phyloP scores from a whole-genome alignment of 306 rosid genomes.

The Biancaea sappan region DNA sequence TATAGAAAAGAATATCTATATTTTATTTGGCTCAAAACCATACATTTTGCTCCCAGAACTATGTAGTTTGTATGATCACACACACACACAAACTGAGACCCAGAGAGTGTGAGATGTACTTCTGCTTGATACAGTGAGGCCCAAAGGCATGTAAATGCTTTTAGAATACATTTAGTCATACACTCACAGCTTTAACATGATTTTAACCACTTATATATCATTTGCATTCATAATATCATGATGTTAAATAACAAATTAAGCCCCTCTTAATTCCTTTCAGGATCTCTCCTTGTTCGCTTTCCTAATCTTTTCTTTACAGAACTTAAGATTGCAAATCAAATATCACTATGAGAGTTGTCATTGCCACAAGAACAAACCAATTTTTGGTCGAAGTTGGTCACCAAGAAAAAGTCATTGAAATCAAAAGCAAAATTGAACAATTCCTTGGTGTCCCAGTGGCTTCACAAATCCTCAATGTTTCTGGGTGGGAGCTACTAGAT shows the following conservation, averaged over 20 bases:
- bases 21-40: neutral
- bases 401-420: conserved; percentile 63
- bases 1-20: too few relatives aligned
- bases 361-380: conserved; percentile 48
- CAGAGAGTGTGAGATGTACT: neutral
- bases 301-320: conserved; percentile 14
- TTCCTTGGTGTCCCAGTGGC: conserved; percentile 55
- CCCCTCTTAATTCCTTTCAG: conserved; percentile 25
- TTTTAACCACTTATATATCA: conserved; percentile 26
- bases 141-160: conserved; percentile 30
- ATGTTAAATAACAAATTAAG: conserved; percentile 33
- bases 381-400: conserved; percentile 55
- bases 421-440: conserved; percentile 79
- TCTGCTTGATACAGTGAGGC: conserved; percentile 33
- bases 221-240: conserved; percentile 37
- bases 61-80: conserved; percentile 12
- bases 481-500: conserved; percentile 82
- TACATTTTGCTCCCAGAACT: neutral
- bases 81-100: neutral
- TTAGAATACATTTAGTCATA: too few relatives aligned
- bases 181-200: conserved; percentile 44
- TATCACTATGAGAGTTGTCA: conserved; percentile 49
- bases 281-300: conserved; percentile 2
- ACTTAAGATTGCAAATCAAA: neutral
- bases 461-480: conserved; percentile 67